A percentile compares a stretch with the other conserved stretches of the same genome.
Conservation (phyloP, 1,139 yeast genomes). For the Pichia kudriavzevii region DNA sequence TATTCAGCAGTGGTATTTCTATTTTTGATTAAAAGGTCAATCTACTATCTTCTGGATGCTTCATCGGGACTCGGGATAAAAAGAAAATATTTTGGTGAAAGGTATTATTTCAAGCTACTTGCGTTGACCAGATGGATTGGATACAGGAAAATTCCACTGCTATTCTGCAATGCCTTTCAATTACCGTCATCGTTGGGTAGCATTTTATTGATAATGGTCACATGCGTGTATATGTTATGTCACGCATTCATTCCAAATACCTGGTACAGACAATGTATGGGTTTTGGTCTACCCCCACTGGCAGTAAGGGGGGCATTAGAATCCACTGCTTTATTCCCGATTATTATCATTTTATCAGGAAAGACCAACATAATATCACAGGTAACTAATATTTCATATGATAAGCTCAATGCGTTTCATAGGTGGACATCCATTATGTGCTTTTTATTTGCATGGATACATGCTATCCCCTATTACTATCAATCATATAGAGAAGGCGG, state of each 20-base stretch:
- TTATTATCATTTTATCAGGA: slow-evolving; percentile 43
- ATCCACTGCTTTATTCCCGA: slow-evolving; percentile 47
- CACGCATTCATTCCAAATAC: slow-evolving; percentile 42
- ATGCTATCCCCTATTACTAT: slow-evolving; percentile 44
- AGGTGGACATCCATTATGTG: slow-evolving; percentile 36
- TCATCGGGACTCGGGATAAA: slow-evolving; percentile 18
- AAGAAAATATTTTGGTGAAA: slow-evolving; percentile 10
- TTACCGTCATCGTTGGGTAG: slow-evolving; percentile 47
- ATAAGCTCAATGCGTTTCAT: slow-evolving; percentile 44
- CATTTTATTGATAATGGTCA: slow-evolving; percentile 31
- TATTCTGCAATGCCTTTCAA: too few species aligned
- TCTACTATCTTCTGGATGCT: too few species aligned
- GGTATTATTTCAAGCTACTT: too few species aligned
- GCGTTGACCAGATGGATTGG: too few species aligned
- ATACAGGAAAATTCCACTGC: too few species aligned
- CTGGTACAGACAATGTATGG: slow-evolving; percentile 47
- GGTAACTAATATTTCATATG: slow-evolving; percentile 47
- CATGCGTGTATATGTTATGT: slow-evolving; percentile 38
- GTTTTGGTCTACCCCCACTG: slow-evolving; percentile 55
- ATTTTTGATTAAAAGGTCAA: too few species aligned
- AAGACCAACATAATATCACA: slow-evolving; percentile 42
- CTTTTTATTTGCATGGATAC: slow-evolving; percentile 42
- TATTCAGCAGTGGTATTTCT: too few species aligned
- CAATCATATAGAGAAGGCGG: slow-evolving; percentile 49
- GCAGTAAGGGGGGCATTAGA: slow-evolving; percentile 46